Conservation (phyloP, 2,329 filamentous ascomycete species). For the Sporothrix variecibatus region DNA sequence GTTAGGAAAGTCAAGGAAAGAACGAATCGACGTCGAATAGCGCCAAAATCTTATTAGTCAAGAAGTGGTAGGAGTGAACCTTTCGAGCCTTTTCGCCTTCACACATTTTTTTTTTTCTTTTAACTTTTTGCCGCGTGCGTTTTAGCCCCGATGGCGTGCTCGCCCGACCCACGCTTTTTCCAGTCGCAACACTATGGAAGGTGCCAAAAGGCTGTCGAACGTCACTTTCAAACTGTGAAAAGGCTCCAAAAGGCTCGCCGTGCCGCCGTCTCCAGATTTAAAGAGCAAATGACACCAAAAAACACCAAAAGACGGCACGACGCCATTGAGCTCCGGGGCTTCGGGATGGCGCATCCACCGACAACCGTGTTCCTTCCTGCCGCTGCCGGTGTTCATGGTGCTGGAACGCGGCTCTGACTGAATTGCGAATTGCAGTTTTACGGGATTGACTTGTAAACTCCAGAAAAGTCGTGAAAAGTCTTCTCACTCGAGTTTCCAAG, state of each 20-base stretch:
- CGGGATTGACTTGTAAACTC: background rate
- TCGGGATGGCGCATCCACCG: conserved; percentile 19
- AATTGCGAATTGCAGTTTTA: background rate
- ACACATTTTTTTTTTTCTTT: background rate
- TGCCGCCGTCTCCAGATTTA: background rate
- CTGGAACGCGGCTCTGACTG: background rate
- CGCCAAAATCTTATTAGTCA: conserved; percentile 19
- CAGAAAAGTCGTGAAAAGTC: background rate
- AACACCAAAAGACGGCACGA: conserved; percentile 7
- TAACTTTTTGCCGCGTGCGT: conserved; percentile 15
- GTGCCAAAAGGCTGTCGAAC: background rate
- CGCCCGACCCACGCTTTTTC: conserved; percentile 15
- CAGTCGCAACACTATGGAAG: background rate
- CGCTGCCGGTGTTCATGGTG: background rate
- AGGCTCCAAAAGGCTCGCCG: background rate
- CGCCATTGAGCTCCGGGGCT: conserved; percentile 2
- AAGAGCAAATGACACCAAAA: background rate
- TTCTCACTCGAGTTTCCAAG: background rate
- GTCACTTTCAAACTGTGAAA: background rate
- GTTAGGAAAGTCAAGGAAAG: background rate
- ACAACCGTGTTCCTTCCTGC: conserved; percentile 18
- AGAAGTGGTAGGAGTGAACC: background rate
- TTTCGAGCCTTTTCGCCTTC: background rate
- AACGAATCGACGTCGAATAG: conserved; percentile 14
- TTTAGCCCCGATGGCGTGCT: conserved; percentile 35